Percentiles rank a stretch among this genome's conserved stretches.
Conservation (phyloP, 257 asterid species). For the Solanum appendiculatum region DNA sequence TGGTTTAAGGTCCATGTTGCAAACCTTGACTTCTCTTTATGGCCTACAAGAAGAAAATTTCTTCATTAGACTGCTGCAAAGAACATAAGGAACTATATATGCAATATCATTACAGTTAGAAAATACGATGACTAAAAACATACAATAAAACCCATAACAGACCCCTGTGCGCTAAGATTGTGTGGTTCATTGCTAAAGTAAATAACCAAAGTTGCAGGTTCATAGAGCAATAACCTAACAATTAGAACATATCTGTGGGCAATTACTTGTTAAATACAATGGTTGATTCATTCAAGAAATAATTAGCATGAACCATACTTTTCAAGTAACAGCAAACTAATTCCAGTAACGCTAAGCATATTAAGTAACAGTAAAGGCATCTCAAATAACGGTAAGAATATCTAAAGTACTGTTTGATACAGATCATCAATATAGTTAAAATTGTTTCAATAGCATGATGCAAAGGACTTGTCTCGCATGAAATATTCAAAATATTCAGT, state of each 20-base stretch:
- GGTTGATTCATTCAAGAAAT: not conserved
- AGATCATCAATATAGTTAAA: not conserved
- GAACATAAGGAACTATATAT: not conserved
- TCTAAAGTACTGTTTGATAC: not conserved
- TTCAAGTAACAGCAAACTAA: not conserved
- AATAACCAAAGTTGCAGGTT: not conserved
- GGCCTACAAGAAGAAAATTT: not conserved
- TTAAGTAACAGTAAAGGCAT: not conserved
- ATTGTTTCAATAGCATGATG: not conserved
- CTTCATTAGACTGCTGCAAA: not conserved
- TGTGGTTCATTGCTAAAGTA: not conserved
- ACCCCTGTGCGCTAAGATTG: not conserved
- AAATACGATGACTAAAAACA: not conserved
- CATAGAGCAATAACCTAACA: not conserved
- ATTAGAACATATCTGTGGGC: not conserved
- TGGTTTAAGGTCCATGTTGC: slow-evolving; percentile 57
- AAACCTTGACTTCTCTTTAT: not conserved
- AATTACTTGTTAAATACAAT: not conserved
- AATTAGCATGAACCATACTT: not conserved
- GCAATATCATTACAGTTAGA: not conserved
- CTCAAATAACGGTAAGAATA: not conserved
- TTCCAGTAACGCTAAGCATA: not conserved
- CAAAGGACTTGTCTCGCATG: not conserved
- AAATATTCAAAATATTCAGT: not conserved
- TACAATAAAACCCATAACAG: not conserved